A percentile compares a stretch with the other conserved stretches of the same genome.
phyloP scores from a whole-genome alignment of 768 basidiomycete genomes.

The Lentinula raphanica region DNA sequence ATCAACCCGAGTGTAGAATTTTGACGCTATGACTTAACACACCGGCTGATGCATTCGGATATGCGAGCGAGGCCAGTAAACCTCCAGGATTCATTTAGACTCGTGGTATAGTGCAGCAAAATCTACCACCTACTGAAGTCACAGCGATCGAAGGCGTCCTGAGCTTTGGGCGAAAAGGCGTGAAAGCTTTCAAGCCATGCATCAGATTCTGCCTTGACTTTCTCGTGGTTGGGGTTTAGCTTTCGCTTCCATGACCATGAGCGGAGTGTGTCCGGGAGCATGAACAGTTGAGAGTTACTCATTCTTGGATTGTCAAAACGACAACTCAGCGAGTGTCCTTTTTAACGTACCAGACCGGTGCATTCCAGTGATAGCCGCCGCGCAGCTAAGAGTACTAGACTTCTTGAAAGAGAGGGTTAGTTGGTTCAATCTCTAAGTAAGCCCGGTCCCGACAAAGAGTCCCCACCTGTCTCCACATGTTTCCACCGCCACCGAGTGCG shows the following conservation, averaged over 20 bases:
- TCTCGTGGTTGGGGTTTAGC: conserved; percentile 32
- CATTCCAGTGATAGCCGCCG: too few relatives aligned
- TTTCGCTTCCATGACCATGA: conserved; percentile 40
- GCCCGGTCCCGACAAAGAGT: too few relatives aligned
- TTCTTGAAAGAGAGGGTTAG: too few relatives aligned
- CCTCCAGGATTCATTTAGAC: conserved; percentile 16
- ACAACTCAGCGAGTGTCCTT: background rate
- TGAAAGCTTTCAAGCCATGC: conserved; percentile 34
- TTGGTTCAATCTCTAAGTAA: too few relatives aligned
- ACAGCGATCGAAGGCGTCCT: conserved; percentile 35
- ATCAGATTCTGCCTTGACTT: conserved; percentile 28
- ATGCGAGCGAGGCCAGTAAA: conserved; percentile 34
- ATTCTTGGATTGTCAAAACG: background rate
- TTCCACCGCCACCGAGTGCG: too few relatives aligned
- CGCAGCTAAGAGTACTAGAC: background rate
- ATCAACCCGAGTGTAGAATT: background rate
- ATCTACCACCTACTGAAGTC: conserved; percentile 33
- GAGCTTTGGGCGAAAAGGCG: conserved; percentile 28
- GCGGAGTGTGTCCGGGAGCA: conserved; percentile 33
- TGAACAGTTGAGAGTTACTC: conserved; percentile 9
- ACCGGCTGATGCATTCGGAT: conserved; percentile 18
- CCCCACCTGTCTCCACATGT: too few relatives aligned
- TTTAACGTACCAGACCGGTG: background rate
- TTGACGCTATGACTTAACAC: background rate
- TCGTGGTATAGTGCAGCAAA: background rate